Conservation (phyloP, 2,329 filamentous ascomycete genomes). For the Dothideomycetidae sp. region DNA sequence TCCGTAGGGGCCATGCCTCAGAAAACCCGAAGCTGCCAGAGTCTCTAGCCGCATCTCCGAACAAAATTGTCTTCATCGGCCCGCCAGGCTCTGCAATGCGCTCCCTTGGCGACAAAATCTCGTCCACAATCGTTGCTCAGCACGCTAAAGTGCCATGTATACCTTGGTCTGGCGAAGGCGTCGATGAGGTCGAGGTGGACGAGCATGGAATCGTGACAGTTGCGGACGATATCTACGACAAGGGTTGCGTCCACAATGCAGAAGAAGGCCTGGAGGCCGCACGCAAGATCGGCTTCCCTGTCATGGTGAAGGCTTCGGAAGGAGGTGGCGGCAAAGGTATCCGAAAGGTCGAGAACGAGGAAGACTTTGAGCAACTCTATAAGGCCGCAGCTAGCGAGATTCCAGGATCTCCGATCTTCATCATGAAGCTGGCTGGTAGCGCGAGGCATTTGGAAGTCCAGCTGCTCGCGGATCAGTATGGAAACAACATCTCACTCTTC, state of each 20-base stretch:
- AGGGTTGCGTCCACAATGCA: constrained; percentile 81
- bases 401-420: constrained; percentile 96
- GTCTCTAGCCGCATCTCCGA: constrained; percentile 84
- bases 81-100: constrained; percentile 97
- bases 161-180: constrained; percentile 95
- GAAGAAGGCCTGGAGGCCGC: constrained; percentile 81
- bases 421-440: constrained; percentile 98
- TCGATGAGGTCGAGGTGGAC: constrained; percentile 67
- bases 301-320: constrained; percentile 99
- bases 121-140: constrained; percentile 96
- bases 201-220: constrained; percentile 83
- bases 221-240: constrained; percentile 66
- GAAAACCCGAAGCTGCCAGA: constrained; percentile 97
- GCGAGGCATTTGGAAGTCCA: constrained; percentile 96
- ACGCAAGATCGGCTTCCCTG: constrained; percentile 84
- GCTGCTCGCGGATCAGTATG: constrained; percentile 93
- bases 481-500: constrained; percentile 98
- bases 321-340: constrained; percentile 99
- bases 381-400: constrained; percentile 95
- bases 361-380: constrained; percentile 75
- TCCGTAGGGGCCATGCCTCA: constrained; percentile 83
- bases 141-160: constrained; percentile 94
- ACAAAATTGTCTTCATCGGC: constrained; percentile 98
- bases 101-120: constrained; percentile 98
- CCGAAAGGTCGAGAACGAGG: constrained; percentile 77